Conservation (phyloP, 768 basidiomycete species). For the Amanita jacksonii region DNA sequence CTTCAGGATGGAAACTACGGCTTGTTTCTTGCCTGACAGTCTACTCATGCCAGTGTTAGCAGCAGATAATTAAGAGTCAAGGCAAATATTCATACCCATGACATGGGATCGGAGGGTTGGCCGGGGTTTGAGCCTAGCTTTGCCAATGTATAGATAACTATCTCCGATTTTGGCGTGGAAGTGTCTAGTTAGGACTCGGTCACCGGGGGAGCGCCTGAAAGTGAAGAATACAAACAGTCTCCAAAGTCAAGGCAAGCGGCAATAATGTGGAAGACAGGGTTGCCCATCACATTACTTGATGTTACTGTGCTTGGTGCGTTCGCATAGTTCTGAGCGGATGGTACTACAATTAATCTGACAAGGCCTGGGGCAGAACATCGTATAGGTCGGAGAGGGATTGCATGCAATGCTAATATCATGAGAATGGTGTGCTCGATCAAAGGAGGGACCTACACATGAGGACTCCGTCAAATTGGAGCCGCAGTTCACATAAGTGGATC, state of each 20-base stretch:
- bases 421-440: constrained; percentile 3
- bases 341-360: constrained; percentile 28
- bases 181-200: constrained; percentile 17
- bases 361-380: constrained; percentile 26
- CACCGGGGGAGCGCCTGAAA: not conserved
- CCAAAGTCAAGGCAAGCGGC: constrained; percentile 50
- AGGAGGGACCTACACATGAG: constrained; percentile 29
- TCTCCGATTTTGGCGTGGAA: constrained; percentile 28
- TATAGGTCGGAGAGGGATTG: constrained; percentile 39
- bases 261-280: constrained; percentile 34
- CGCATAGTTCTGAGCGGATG: not conserved
- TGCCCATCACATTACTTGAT: constrained; percentile 14
- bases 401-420: constrained; percentile 26
- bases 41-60: constrained; percentile 17
- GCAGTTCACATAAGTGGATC: constrained; percentile 55
- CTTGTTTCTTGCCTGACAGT: constrained; percentile 21
- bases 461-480: constrained; percentile 36
- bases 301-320: not conserved
- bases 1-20: constrained; percentile 33
- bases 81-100: constrained; percentile 29
- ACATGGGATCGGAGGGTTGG: constrained; percentile 13
- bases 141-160: constrained; percentile 26
- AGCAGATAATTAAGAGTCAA: not conserved
- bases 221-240: constrained; percentile 37
- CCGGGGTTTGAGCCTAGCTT: constrained; percentile 11